Percentiles rank a stretch among this genome's conserved stretches.
Conservation (phyloP, 345 rosid species). For the Sonneratia alba region DNA sequence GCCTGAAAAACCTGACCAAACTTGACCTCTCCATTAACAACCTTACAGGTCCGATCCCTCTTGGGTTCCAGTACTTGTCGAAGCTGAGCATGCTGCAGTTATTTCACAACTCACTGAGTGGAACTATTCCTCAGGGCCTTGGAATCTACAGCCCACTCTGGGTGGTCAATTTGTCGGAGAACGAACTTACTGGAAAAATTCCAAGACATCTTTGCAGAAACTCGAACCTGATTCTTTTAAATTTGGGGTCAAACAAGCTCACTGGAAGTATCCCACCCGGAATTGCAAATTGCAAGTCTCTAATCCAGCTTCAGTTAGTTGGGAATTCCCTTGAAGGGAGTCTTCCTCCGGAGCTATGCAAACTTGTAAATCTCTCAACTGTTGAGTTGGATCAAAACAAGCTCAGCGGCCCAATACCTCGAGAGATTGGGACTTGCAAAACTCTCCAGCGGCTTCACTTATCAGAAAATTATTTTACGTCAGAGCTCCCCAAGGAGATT, state of each 20-base stretch:
- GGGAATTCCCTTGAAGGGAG: constrained; percentile 52
- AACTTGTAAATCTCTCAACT: constrained; percentile 49
- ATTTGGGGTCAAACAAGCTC: constrained; percentile 61
- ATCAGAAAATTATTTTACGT: constrained; percentile 48
- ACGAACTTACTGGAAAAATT: constrained; percentile 51
- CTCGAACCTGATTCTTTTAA: constrained; percentile 44
- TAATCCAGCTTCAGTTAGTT: constrained; percentile 55
- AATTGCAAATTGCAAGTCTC: constrained; percentile 45
- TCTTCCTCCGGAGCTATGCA: constrained; percentile 61
- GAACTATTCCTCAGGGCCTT: constrained; percentile 61
- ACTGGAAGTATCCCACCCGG: constrained; percentile 57
- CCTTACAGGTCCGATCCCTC: constrained; percentile 62
- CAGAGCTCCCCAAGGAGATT: constrained; percentile 63
- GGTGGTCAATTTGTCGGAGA: constrained; percentile 73
- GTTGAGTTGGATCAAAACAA: constrained; percentile 61
- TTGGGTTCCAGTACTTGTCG: constrained; percentile 61
- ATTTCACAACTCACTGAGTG: constrained; percentile 56
- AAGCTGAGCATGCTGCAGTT: constrained; percentile 59
- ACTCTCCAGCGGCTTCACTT: constrained; percentile 63
- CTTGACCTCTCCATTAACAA: constrained; percentile 80
- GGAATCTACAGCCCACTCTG: constrained; percentile 61
- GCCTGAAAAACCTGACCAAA: constrained; percentile 49
- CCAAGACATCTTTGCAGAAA: constrained; percentile 58
- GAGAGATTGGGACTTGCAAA: constrained; percentile 55
- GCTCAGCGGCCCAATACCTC: constrained; percentile 58